Evolutionary conservation across 768 basidiomycete species (phyloP).

Genomic region (Hirschioporus abietinus): DNA sequence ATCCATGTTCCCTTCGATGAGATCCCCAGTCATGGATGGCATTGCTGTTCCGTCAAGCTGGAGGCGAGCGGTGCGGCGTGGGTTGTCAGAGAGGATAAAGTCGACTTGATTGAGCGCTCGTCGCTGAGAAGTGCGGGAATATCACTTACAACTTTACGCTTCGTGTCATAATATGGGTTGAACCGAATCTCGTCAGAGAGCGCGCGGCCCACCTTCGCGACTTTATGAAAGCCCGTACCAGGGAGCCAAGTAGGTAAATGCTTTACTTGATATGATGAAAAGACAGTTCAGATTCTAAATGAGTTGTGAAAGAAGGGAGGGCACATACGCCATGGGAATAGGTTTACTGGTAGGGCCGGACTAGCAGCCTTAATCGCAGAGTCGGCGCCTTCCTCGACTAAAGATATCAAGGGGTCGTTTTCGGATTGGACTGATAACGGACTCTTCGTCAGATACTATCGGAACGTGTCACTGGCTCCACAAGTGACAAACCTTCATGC

Average conservation of each 20-base stretch:
- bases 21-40: background rate
- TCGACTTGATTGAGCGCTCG: background rate
- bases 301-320: background rate
- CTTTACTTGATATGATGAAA: background rate
- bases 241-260: constrained; percentile 1
- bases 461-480: background rate
- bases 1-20: background rate
- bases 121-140: too few species aligned
- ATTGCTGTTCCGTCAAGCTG: background rate
- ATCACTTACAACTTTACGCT: background rate
- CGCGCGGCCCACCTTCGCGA: background rate
- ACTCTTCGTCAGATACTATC: background rate
- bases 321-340: constrained; percentile 1
- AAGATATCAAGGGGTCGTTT: constrained; percentile 1
- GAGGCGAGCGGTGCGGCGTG: background rate
- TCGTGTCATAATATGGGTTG: constrained; percentile 1
- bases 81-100: background rate
- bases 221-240: background rate
- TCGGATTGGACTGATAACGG: background rate
- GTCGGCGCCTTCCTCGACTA: background rate
- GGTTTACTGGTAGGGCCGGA: background rate
- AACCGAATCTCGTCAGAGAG: constrained; percentile 1
- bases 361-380: background rate
- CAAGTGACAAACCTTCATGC: constrained; percentile 1
- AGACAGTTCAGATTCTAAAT: background rate